Base-by-base conservation (phyloP, 1,284 basidiomycete genomes). In the Phellopilus nigrolimitatus region DNA sequence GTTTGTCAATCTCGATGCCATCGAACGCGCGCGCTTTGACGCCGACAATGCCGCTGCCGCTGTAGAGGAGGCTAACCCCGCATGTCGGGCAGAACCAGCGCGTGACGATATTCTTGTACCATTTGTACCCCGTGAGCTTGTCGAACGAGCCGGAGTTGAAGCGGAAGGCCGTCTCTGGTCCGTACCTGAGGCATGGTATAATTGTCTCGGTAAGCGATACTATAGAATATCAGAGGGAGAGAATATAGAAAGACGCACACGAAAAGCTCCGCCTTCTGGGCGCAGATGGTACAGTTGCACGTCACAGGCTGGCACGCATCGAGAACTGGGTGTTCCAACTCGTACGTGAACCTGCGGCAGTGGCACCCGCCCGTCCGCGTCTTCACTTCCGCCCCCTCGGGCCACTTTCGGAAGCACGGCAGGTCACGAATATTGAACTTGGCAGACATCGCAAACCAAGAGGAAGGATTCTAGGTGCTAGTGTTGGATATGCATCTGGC, bases 291-390 rank as follows among this genome's bases (percentile, higher is more conserved):
- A 27, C 55, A 54, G 25, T 56, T 58, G 52, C 57, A 58, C 24
- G 41, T 48, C 4, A 51, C n/a, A 31, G 53, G 56, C 17, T 37
- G 39, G 24, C 43, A 41, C 25, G 12, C 44, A 25, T 58, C 57
- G 6, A 58, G 44, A 5, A 44, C 21, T 0, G 57, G 52, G 27
- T 57, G 53, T 12, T 46, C 33, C 27, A 47, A 55, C 19, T 54
- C 53, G 44, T 48, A 58, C 10, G 39, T 33, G 40, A 58, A 42
- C 27, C 41, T 52, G 17, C 55, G 49, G 38, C 57, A 58, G 38
- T 58, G 57, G 34, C 57, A 58, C 1, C 52, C 28, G 28, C 55
- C 57, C 9, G 37, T 54, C 47, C 48, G 57, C 25, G 47, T 49
- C 36, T 38, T 49, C 10, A 54, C 22, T 39, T 48, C 51, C 2